Evolutionary conservation across 164 flowering plant genomes (phyloP).

Genomic region (Warburgia ugandensis): DNA sequence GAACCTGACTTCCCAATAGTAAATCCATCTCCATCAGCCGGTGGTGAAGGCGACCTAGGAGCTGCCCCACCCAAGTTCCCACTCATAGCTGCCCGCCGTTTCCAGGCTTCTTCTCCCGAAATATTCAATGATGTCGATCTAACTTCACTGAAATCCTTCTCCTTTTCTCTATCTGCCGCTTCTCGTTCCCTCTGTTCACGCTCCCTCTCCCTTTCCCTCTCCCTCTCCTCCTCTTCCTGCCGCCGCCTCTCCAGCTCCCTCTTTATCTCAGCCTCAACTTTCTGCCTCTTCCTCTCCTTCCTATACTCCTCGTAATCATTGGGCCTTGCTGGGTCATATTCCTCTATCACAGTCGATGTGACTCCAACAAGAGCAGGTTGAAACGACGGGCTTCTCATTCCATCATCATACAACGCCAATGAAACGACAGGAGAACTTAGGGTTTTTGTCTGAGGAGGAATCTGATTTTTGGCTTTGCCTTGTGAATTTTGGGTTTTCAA

Average conservation of each 20-base stretch:
- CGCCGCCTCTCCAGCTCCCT: conserved; percentile 44
- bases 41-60: conserved; percentile 68
- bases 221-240: conserved; percentile 58
- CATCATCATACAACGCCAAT: conserved; percentile 11
- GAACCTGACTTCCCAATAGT: conserved; percentile 81
- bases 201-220: conserved; percentile 54
- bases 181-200: conserved; percentile 37
- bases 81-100: conserved; percentile 81
- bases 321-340: conserved; percentile 95
- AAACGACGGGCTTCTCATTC: conserved; percentile 6
- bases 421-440: conserved; percentile 1
- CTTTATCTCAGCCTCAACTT: conserved; percentile 54
- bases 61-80: conserved; percentile 28
- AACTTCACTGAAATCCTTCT: too few species aligned
- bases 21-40: conserved; percentile 58
- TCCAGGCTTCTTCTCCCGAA: conserved; percentile 99
- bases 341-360: conserved; percentile 66
- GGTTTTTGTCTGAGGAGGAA: conserved; percentile 14
- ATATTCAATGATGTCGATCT: too few species aligned
- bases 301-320: conserved; percentile 84
- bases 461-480: conserved; percentile 24
- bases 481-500: conserved; percentile 37
- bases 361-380: conserved; percentile 76
- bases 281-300: conserved; percentile 62
- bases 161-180: conserved; percentile 29